Conservation (phyloP, 1,139 yeast genomes). For the Geotrichum reessii region DNA sequence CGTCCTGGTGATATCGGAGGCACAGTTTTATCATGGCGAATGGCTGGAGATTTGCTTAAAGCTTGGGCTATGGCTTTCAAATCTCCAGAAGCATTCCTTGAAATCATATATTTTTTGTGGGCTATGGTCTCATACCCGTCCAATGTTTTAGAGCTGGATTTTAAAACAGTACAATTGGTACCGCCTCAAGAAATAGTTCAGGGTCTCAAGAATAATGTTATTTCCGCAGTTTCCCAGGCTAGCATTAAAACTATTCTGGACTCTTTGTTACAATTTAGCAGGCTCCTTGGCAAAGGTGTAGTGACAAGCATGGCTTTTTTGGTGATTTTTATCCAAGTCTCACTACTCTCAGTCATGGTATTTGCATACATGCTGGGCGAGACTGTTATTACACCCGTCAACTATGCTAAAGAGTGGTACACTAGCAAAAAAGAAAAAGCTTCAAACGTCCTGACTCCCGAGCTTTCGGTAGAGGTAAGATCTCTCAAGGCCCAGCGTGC, state of each 20-base stretch:
- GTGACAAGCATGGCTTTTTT: conserved; percentile 23
- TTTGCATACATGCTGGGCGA: conserved; percentile 31
- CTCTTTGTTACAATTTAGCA: not conserved
- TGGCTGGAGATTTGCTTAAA: conserved; percentile 27
- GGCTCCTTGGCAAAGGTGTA: not conserved
- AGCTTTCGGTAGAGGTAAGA: not conserved
- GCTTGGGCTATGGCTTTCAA: conserved; percentile 7
- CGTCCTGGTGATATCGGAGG: conserved; percentile 24
- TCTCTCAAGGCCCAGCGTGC: not conserved
- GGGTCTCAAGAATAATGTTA: conserved; percentile 18
- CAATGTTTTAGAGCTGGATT: conserved; percentile 2
- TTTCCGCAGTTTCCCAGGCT: conserved; percentile 1
- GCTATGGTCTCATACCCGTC: conserved; percentile 10
- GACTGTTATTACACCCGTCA: conserved; percentile 14
- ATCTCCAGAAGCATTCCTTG: conserved; percentile 4
- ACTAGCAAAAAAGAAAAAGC: not conserved
- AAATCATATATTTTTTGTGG: conserved; percentile 4
- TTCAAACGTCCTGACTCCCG: not conserved
- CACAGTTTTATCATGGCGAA: conserved; percentile 30
- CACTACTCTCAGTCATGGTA: conserved; percentile 27
- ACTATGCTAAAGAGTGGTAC: not conserved
- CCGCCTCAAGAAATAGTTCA: conserved; percentile 28
- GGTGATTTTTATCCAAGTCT: conserved; percentile 26
- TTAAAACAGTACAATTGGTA: conserved; percentile 11
- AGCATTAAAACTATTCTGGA: not conserved